Base-by-base conservation (phyloP, 352 stramenopile genomes). In the Globisporangium okanoganense region DNA sequence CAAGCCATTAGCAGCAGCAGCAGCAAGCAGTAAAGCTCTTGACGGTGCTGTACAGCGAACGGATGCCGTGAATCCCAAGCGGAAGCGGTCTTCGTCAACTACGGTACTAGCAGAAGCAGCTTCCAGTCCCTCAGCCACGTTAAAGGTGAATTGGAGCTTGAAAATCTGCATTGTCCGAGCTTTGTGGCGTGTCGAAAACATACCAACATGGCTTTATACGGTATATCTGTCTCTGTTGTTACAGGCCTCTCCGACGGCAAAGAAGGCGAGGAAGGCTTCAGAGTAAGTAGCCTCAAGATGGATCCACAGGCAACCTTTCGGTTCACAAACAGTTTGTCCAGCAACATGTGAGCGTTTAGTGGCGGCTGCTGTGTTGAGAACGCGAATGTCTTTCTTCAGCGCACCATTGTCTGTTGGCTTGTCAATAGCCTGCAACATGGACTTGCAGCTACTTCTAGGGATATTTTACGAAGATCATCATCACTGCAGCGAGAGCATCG, bases 401-500 rank as follows among this genome's bases (percentile, higher is more conserved):
- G 13, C 36, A 43, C 14, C 3, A 20, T 7, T 9, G 4, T 44
- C 33, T 38, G 5, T 33, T 33, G 29, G 12, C 14, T 43, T 5
- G 36, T n/a, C 16, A n/a, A 16, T n/a, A 22, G 7, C 9, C 40
- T 22, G 5, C 20, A 18, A 7, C 8, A n/a, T 45, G 14, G 16
- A 4, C 40, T n/a, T 20, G 40, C 9, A 18, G 13, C 4, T n/a
- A n/a, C 13, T 43, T 43, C 5, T 8, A 43, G 5, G 13, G 18
- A 45, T 14, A 33, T 14, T 29, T 47, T 16, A 25, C 29, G 29
- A 33, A 20, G 6, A 12, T 36, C 1, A 13, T 48, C 16, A 33
- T 61, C 20, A 56, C 1, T 14, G 22, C 31, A 86, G 64, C 1
- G 69, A 60, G 24, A 79, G 53, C 49, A 59, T 62, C 6, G 73